Evolutionary conservation across 192 early-diverging fungal species (phyloP), one percentile per base, ranked within the genome.

Genomic region (Backusella liffmaniae): DNA sequence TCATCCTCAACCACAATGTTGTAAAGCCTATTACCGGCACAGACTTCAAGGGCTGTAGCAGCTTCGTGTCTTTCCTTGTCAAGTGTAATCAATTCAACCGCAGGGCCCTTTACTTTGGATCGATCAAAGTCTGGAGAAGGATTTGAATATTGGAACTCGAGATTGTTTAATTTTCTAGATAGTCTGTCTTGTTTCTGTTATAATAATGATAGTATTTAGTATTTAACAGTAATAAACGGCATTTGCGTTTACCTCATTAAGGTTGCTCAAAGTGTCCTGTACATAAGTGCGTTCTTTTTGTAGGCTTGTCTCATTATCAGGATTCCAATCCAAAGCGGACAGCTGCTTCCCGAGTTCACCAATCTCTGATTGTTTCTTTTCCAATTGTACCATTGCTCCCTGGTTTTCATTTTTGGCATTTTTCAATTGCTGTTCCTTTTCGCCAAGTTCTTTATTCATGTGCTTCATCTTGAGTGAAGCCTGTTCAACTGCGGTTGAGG

Each of bases 1-100:
- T 99, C 97, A 72, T 92, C 89, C 16, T 94, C 90, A 0, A 99
- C 96, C n/a, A 99, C 94, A 21, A 99, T 96, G 80, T 98, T 96
- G 81, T 95, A 98, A 16, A 99, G 88, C 67, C 90, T 86, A 4
- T 95, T 95, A 56, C 97, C 96, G n/a, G 98, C 98, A 66, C 92
- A 94, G 73, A 98, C 91, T 79, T 99, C 98, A 10, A 99, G 84
- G 0, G 98, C 98, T 16, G 90, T 91, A 0, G 92, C 82, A 13
- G 88, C 87, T 53, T 92, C 80, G 21, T 78, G 76, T 74, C 93
- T 79, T 42, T 94, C 88, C 67, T 92, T 84, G 39, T 87, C 88
- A n/a, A 99, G 84, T 18, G 77, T 84, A 68, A 99, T 90, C 44
- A 99, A 81, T 75, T 96, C 89, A 0, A 95, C 98, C 29, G 99